phyloP scores from a whole-genome alignment of 139 green algal genomes.

The Desmodesmus armatus region DNA sequence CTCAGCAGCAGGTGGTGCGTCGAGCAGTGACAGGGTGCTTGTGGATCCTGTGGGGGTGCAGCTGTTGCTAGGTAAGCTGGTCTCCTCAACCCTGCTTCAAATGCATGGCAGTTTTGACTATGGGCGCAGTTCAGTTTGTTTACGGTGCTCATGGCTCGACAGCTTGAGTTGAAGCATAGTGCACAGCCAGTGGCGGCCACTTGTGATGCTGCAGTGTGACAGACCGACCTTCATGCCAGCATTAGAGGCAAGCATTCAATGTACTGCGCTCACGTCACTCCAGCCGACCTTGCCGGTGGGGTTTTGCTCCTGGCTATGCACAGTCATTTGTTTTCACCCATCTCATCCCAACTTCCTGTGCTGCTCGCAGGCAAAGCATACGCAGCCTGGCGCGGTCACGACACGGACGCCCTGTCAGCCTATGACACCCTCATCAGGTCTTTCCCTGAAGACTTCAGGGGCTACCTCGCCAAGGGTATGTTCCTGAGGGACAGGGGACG shows the following conservation, averaged over 20 bases:
- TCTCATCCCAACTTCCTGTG: not conserved
- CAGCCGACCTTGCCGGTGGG: no score
- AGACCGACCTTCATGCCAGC: not conserved
- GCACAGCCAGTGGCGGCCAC: no score
- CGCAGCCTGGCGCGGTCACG: slow-evolving; percentile 64
- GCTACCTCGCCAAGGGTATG: slow-evolving; percentile 70
- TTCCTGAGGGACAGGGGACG: slow-evolving; percentile 66
- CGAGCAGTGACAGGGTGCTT: not conserved
- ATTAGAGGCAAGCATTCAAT: no score
- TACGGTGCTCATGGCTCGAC: no score
- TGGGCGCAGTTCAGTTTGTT: not conserved
- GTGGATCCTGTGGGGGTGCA: slow-evolving; percentile 59
- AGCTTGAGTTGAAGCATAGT: no score
- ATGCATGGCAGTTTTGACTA: not conserved
- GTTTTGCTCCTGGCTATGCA: not conserved
- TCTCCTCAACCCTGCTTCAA: not conserved
- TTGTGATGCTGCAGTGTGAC: not conserved
- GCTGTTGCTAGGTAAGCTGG: slow-evolving; percentile 46
- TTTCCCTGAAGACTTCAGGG: slow-evolving; percentile 59
- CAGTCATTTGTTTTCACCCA: no score
- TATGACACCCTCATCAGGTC: slow-evolving; percentile 51
- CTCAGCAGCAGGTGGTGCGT: not conserved
- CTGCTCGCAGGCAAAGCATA: slow-evolving; percentile 59
- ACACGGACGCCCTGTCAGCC: slow-evolving; percentile 61
- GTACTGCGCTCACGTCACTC: no score